Evolutionary conservation across 2,329 filamentous ascomycete species (phyloP).

Genomic region (Fulvia fulva): DNA sequence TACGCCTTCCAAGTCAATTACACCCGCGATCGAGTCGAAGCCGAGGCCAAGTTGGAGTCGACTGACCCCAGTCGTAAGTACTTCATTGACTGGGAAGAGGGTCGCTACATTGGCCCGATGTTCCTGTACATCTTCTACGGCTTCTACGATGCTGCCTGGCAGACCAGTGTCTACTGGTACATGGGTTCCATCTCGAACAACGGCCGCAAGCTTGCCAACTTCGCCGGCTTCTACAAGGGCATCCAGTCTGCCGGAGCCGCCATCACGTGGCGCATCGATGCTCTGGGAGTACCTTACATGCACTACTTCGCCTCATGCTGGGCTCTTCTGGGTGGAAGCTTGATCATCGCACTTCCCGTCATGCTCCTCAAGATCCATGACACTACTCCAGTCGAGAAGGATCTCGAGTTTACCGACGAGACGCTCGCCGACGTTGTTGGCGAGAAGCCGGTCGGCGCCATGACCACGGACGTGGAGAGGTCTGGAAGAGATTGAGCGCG

Average conservation of each 20-base stretch:
- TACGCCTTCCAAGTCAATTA: conserved; percentile 70
- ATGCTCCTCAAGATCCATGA: conserved; percentile 77
- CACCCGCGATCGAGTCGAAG: conserved; percentile 36
- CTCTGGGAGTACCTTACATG: conserved; percentile 59
- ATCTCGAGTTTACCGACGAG: conserved; percentile 81
- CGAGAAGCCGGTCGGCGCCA: conserved; percentile 14
- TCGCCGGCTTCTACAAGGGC: conserved; percentile 85
- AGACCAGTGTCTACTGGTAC: conserved; percentile 90
- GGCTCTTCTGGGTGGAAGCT: conserved; percentile 68
- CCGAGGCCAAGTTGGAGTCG: conserved; percentile 12
- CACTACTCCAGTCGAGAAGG: conserved; percentile 73
- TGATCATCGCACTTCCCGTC: conserved; percentile 73
- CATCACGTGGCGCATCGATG: conserved; percentile 69
- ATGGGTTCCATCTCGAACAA: conserved; percentile 95
- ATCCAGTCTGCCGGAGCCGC: conserved; percentile 85
- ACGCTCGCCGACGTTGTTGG: conserved; percentile 64
- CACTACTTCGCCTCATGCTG: conserved; percentile 71
- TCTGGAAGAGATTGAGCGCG: conserved; percentile 11
- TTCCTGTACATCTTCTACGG: conserved; percentile 90
- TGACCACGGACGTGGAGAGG: conserved; percentile 9
- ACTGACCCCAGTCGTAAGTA: conserved; percentile 21
- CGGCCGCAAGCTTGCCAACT: conserved; percentile 84
- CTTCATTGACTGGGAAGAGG: conserved; percentile 63
- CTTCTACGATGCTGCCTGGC: conserved; percentile 84
- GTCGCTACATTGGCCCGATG: conserved; percentile 71